Evolutionary conservation across 2,329 filamentous ascomycete genomes (phyloP), one percentile per base, ranked within the genome.

Genomic region (Cercospora citrullina): DNA sequence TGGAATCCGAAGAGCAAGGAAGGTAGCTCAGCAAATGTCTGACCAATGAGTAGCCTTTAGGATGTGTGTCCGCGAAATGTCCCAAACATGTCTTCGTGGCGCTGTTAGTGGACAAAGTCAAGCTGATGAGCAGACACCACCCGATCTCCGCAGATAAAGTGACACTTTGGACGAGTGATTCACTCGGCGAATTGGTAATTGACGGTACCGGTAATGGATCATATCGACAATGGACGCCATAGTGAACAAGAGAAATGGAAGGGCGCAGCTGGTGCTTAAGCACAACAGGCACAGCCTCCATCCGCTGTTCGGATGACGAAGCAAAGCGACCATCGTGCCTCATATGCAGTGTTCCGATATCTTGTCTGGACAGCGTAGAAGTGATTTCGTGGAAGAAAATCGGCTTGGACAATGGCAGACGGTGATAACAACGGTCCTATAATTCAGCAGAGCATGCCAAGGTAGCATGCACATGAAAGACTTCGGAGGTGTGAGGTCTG

Each of bases 1-100:
- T 76, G 74, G 74, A 67, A 64, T 62, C 74, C 74, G 14, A 23
- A n/a, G 16, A 23, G 45, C 28, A 57, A 55, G 48, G 31, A 64
- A 14, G n/a, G 18, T 23, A 26, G 45, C 45, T 51, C 18, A 30
- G 12, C n/a, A 31, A 31, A n/a, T 18, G 26, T 18, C 53, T 58
- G 45, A 23, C 21, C 4, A 51, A 42, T n/a, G 16, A 42, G 36
- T n/a, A n/a, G 16, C 36, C 36, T 16, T 16, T 42, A n/a, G 36
- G 36, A n/a, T n/a, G 2, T 9, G 16, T n/a, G 16, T 42, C 16
- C 6, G 2, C 3, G 36, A n/a, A 42, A 7, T 42, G 36, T 42
- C 36, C 16, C 16, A 42, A n/a, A 8, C 16, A n/a, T 5, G 16
- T n/a, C 36, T n/a, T 42, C 16, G 36, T 16, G 36, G 36, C 36